A percentile compares a stretch with the other conserved stretches of the same genome.
Conservation (phyloP, 495 filamentous ascomycete genomes). For the Aspergillus biplanus region DNA sequence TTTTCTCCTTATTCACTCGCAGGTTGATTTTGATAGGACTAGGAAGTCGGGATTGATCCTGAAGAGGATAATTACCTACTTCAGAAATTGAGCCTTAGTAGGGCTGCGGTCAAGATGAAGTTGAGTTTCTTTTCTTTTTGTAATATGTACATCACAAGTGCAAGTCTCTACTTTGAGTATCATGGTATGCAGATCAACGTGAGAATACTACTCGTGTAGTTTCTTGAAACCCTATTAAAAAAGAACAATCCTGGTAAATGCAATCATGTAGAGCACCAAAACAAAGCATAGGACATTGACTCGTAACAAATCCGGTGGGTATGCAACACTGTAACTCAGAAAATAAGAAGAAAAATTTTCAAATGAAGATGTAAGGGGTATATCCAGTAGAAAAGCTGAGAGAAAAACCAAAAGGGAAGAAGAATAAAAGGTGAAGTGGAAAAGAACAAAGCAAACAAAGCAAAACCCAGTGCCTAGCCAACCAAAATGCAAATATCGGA, state of each 20-base stretch:
- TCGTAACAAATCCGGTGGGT: conserved; percentile 1
- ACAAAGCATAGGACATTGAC: background rate
- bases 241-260: background rate
- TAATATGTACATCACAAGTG: too few relatives aligned
- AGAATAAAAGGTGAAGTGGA: background rate
- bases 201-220: too few relatives aligned
- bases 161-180: too few relatives aligned
- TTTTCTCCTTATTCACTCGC: too few relatives aligned
- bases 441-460: background rate
- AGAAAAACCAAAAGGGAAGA: background rate
- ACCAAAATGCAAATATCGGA: background rate
- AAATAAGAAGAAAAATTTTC: background rate
- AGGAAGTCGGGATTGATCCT: too few relatives aligned
- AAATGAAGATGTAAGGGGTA: background rate
- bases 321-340: conserved; percentile 2
- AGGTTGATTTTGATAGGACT: too few relatives aligned
- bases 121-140: too few relatives aligned
- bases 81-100: too few relatives aligned
- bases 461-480: background rate
- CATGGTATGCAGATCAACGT: too few relatives aligned
- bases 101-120: too few relatives aligned
- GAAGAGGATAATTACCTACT: too few relatives aligned
- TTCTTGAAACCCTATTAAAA: too few relatives aligned
- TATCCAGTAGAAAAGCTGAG: conserved; percentile 2
- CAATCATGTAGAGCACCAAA: background rate